Base-by-base conservation (phyloP, 805 yeast genomes). In the Starmerella stellata region DNA sequence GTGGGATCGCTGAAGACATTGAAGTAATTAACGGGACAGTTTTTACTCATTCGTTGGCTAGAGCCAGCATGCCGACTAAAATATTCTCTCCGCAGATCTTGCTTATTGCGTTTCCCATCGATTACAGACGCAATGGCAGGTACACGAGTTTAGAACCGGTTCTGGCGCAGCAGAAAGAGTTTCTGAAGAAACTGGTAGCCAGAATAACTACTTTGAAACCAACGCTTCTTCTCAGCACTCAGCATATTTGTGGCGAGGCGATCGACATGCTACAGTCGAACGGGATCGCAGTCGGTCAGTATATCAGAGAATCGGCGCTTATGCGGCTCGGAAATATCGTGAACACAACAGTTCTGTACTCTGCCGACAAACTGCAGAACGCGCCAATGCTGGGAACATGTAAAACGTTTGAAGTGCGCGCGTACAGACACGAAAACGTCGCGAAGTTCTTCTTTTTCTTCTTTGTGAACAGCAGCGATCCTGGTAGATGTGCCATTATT, bases 401-500 rank as follows among this genome's bases (percentile, higher is more conserved):
- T 57, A 70, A 65, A 2, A 56, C 58, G 5, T 77, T 90, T 53
- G 81, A 77, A 44, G 79, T 80, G 9, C 70, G 71, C 45, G 69
- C 78, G 3, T 87, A 63, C 52, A 62, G 73, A 2, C 7, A 15
- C 52, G 67, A 70, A 4, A 65, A 71, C 40, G 19, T 35, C 11
- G 55, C 48, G 17, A 78, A 82, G 52, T 73, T 92, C 0, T 80
- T 76, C 51, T 66, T 82, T n/a, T 78, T 71, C 47, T 68, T 90
- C 39, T 69, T 75, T 1, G 96, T 95, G 0, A 74, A 85, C 45
- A 74, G 75, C 28, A 63, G 67, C 8, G 70, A 69, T 30, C 57
- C 75, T 0, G 98, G 98, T 0, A 75, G 85, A 29, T 83, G 96
- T 0, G 69, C 87, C n/a, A 62, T 80, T 13, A 56, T 90, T n/a